Base-by-base conservation (phyloP, 2,329 filamentous ascomycete species). In the Aureobasidium sp. region DNA sequence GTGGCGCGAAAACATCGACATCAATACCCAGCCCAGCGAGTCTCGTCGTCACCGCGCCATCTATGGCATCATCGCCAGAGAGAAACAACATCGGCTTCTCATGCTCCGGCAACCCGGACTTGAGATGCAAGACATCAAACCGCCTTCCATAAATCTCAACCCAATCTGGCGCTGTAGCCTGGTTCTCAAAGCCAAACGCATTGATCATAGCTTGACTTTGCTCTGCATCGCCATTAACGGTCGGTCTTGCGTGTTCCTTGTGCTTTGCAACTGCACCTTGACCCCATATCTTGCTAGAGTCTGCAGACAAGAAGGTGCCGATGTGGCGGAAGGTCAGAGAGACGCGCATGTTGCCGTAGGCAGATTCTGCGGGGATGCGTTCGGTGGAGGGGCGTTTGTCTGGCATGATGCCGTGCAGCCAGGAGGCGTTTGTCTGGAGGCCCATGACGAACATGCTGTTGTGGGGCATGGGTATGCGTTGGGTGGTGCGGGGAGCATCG, bases 281-380 rank as follows among this genome's bases (percentile, higher is more conserved):
- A 12, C 93, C 93, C 91, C 90, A 97, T 52, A 98, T 95, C 2
- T 71, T 71, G 25, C 74, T 74, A 34, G 79, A 75, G n/a, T 80
- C 74, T 3, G 74, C 72, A 60, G 85, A 76, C 39, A 95, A 70
- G 64, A 89, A 97, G 0, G 93, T 98, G 2, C 83, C 89, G 58
- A 98, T 96, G 21, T 81, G 77, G 39, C 93, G 79, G 66, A 98
- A 97, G 0, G 93, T 98, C 30, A 98, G 76, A 42, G 88, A 94
- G 65, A 98, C 95, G 41, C 93, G 85, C 41, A 84, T 82, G 6
- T 90, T 86, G 5, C 73, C 74, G 62, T 80, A 89, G 0, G 86
- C 85, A 35, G 83, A 77, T 66, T 97, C 91, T 5, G 79, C 79
- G 0, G 73, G 60, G 0, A 79, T 76, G 67, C 91, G 90, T 59